Percentiles rank a stretch among this genome's conserved stretches.
phyloP scores from a whole-genome alignment of 768 basidiomycete species.

The Amanita rimosa region DNA sequence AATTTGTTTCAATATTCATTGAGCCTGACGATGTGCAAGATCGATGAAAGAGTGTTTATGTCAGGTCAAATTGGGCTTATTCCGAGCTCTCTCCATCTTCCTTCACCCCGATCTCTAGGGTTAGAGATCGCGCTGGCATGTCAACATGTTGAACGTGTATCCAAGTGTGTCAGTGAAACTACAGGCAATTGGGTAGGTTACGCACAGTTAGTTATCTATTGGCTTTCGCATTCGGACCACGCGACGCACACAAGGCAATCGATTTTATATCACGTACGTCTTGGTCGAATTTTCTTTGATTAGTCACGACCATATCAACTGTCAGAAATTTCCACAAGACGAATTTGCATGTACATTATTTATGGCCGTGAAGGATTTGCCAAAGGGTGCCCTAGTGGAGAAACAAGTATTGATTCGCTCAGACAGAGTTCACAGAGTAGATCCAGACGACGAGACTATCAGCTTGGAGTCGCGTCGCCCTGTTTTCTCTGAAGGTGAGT shows the following conservation, averaged over 20 bases:
- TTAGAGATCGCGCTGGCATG: conserved; percentile 62
- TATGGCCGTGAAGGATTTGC: conserved; percentile 49
- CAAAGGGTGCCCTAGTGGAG: conserved; percentile 63
- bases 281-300: not conserved
- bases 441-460: conserved; percentile 32
- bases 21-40: conserved; percentile 28
- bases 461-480: not conserved
- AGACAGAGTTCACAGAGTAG: conserved; percentile 35
- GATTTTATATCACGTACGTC: conserved; percentile 10
- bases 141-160: conserved; percentile 72
- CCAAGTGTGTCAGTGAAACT: conserved; percentile 42
- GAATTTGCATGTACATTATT: conserved; percentile 37
- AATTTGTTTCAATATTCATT: not conserved
- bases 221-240: conserved; percentile 39
- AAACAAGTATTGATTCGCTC: conserved; percentile 70
- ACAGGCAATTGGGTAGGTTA: conserved; percentile 54
- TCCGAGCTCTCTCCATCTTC: conserved; percentile 60
- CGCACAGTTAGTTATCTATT: conserved; percentile 58
- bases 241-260: conserved; percentile 29
- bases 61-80: conserved; percentile 94
- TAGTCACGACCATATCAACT: not conserved
- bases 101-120: conserved; percentile 43
- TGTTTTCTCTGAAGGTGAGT: not conserved
- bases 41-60: conserved; percentile 66
- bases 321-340: conserved; percentile 10